These are phyloP conservation scores for Theobroma grandiflorum DNA, from an alignment of 441 rosid species.

Conservation along the genomic window DNA sequence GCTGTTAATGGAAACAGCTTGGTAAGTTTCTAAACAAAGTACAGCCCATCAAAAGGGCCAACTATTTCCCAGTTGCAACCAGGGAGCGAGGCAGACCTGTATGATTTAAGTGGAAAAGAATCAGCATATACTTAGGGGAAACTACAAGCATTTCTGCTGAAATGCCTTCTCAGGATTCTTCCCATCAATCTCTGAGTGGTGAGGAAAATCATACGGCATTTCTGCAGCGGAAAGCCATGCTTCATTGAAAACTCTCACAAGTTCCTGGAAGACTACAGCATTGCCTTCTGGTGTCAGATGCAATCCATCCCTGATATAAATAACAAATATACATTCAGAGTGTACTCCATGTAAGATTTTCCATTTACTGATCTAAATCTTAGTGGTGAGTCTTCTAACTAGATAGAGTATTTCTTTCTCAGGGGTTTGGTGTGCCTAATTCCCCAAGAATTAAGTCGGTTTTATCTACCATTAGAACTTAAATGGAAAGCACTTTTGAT, in stretches of 20 bases:
- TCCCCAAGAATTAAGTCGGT: background rate
- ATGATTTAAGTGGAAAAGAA: background rate
- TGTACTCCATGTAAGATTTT: background rate
- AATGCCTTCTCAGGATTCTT: conserved; percentile 76
- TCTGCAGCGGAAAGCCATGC: conserved; percentile 76
- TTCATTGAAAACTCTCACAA: conserved; percentile 58
- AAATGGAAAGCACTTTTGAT: background rate
- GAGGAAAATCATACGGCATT: conserved; percentile 91
- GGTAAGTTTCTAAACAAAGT: background rate
- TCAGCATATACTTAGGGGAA: background rate
- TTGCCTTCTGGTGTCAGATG: conserved; percentile 88
- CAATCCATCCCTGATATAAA: conserved; percentile 73
- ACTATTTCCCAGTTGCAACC: background rate
- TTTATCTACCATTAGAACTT: background rate
- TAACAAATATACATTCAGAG: background rate
- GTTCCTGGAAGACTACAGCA: conserved; percentile 68
- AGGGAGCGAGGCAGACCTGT: background rate
- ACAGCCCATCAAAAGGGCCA: background rate
- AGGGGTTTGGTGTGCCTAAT: background rate
- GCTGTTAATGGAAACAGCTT: background rate
- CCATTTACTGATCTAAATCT: background rate
- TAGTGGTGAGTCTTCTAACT: background rate
- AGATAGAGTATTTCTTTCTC: background rate
- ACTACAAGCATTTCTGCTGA: conserved; percentile 52
- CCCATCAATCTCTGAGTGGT: conserved; percentile 70